These are phyloP conservation scores for Nigrospora oryzae DNA, from an alignment of 2,329 filamentous ascomycete genomes.

Conservation along the genomic window DNA sequence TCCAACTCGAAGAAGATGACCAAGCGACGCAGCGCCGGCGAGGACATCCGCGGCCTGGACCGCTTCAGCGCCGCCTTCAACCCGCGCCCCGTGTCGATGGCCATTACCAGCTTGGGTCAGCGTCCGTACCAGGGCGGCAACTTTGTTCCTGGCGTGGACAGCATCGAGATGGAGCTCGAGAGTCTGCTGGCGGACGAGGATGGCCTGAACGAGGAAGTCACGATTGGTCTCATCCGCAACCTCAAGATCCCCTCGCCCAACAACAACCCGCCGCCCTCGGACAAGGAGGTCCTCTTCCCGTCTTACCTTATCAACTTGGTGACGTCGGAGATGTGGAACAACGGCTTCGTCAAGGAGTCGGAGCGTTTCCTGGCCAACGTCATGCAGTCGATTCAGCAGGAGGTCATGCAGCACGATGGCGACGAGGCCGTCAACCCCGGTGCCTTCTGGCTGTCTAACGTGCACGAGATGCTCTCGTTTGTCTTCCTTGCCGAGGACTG, in stretches of 20 bases:
- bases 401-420: slow-evolving; percentile 97
- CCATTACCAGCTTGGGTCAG: slow-evolving; percentile 59
- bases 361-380: slow-evolving; percentile 98
- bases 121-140: slow-evolving; percentile 65
- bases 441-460: slow-evolving; percentile 97
- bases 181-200: slow-evolving; percentile 91
- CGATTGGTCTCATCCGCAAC: slow-evolving; percentile 90
- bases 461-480: slow-evolving; percentile 99
- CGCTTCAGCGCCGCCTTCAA: slow-evolving; percentile 90
- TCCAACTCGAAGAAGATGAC: slow-evolving; percentile 70
- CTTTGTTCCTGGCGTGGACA: slow-evolving; percentile 76
- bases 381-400: slow-evolving; percentile 99
- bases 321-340: slow-evolving; percentile 99
- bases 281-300: slow-evolving; percentile 98
- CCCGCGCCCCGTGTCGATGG: slow-evolving; percentile 94
- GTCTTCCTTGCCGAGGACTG: slow-evolving; percentile 98
- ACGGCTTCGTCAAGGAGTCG: slow-evolving; percentile 98
- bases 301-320: slow-evolving; percentile 98
- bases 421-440: slow-evolving; percentile 96
- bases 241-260: slow-evolving; percentile 90
- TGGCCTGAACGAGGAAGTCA: slow-evolving; percentile 92
- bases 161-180: slow-evolving; percentile 91
- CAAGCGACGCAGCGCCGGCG: slow-evolving; percentile 85
- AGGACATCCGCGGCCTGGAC: slow-evolving; percentile 76
- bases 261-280: slow-evolving; percentile 80